A percentile compares a stretch with the other conserved stretches of the same genome.
These are phyloP conservation scores for Ustilago nuda DNA, from an alignment of 1,284 basidiomycete species.

Conservation along the genomic window DNA sequence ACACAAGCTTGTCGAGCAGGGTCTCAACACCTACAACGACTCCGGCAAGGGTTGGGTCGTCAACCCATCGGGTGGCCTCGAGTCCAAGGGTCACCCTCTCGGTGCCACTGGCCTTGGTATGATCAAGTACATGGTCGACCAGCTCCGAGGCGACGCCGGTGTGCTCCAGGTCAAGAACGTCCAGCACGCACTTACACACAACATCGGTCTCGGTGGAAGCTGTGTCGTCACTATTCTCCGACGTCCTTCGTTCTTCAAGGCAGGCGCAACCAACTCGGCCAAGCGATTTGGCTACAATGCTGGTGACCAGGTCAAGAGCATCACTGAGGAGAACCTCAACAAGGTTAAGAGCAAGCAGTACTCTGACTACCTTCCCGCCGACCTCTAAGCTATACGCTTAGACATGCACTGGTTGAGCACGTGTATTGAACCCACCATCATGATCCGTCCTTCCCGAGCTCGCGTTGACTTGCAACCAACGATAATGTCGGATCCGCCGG, in stretches of 20 bases:
- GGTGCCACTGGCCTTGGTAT: slow-evolving; percentile 87
- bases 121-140: slow-evolving; percentile 85
- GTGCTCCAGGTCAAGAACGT: slow-evolving; percentile 77
- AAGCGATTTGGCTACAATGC: slow-evolving; percentile 64
- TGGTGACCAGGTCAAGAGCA: slow-evolving; percentile 52
- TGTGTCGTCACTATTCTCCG: slow-evolving; percentile 59
- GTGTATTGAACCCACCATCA: slow-evolving; percentile 1
- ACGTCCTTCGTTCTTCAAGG: slow-evolving; percentile 58
- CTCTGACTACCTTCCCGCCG: slow-evolving; percentile 58
- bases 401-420: not conserved
- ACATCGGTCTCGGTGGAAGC: slow-evolving; percentile 79
- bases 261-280: slow-evolving; percentile 48
- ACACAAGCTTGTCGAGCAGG: slow-evolving; percentile 79
- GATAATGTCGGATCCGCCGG: not conserved
- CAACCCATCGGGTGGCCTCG: slow-evolving; percentile 84
- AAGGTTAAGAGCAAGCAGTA: slow-evolving; percentile 63
- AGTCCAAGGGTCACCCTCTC: slow-evolving; percentile 83
- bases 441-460: not conserved
- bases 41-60: slow-evolving; percentile 80
- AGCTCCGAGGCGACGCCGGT: slow-evolving; percentile 70
- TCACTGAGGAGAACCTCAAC: slow-evolving; percentile 60
- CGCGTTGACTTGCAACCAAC: not conserved
- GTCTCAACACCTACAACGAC: slow-evolving; percentile 80
- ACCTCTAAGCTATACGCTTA: slow-evolving; percentile 21
- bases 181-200: slow-evolving; percentile 84